Evolutionary conservation across 1,139 yeast genomes (phyloP).

Genomic region (Blastobotrys capitulatus): DNA sequence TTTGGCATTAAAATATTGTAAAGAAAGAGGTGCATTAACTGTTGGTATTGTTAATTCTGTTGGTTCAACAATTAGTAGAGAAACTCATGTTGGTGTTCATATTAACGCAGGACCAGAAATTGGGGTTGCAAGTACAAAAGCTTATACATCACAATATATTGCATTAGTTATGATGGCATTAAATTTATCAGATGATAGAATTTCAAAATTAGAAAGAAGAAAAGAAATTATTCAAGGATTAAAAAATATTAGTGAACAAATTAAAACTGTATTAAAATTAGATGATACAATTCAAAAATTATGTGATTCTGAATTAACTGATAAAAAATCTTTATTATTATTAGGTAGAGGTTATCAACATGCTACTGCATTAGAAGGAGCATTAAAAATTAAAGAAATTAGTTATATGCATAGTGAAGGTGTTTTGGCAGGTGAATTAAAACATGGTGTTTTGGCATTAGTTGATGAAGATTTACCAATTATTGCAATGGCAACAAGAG

Average conservation of each 20-base stretch:
- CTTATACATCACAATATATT: conserved; percentile 96
- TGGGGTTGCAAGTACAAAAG: conserved; percentile 99
- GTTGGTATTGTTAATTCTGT: conserved; percentile 95
- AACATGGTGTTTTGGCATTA: conserved; percentile 96
- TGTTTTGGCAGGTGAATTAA: conserved; percentile 97
- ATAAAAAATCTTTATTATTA: conserved; percentile 80
- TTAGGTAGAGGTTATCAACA: conserved; percentile 97
- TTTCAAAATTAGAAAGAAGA: conserved; percentile 72
- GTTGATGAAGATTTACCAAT: conserved; percentile 93
- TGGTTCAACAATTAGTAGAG: conserved; percentile 93
- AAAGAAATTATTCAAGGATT: conserved; percentile 82
- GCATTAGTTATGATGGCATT: conserved; percentile 97
- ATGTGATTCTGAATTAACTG: conserved; percentile 66
- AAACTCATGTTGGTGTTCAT: conserved; percentile 98
- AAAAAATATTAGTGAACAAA: conserved; percentile 79
- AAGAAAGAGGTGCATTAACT: conserved; percentile 94
- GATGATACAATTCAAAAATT: conserved; percentile 70
- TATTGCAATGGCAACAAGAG: conserved; percentile 96
- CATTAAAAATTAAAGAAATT: conserved; percentile 94
- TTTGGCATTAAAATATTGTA: conserved; percentile 91
- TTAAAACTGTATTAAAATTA: conserved; percentile 65
- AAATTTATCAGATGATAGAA: conserved; percentile 85
- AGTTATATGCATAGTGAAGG: conserved; percentile 99
- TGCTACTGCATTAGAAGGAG: conserved; percentile 98
- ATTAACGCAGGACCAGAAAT: conserved; percentile 99